Evolutionary conservation across 768 basidiomycete genomes (phyloP).

Genomic region (Russula earlei): DNA sequence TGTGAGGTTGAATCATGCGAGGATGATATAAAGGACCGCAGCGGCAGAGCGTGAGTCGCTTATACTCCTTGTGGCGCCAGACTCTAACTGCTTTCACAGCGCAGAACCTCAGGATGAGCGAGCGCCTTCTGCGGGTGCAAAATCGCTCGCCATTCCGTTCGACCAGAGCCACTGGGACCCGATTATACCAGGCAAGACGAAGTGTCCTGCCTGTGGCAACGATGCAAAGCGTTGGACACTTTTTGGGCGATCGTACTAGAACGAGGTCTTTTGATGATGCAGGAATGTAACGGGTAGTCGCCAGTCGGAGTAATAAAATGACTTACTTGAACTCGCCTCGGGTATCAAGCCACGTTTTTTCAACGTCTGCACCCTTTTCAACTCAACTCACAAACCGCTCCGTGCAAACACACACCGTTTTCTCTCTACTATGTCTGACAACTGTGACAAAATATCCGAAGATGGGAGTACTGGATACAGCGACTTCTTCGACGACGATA

Average conservation of each 20-base stretch:
- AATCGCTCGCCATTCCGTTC: conserved; percentile 93
- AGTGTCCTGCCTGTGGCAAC: conserved; percentile 80
- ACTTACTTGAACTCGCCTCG: too few species aligned
- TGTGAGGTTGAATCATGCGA: conserved; percentile 90
- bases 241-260: conserved; percentile 82
- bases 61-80: conserved; percentile 12
- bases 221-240: conserved; percentile 94
- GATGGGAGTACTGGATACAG: conserved; percentile 5
- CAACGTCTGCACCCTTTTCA: too few species aligned
- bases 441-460: background rate
- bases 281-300: too few species aligned
- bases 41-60: conserved; percentile 61
- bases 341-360: too few species aligned
- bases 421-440: conserved; percentile 1
- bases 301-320: too few species aligned
- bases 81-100: conserved; percentile 30
- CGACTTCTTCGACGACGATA: conserved; percentile 10
- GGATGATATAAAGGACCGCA: conserved; percentile 96
- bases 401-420: too few species aligned
- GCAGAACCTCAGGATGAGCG: conserved; percentile 87
- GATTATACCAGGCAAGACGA: conserved; percentile 77
- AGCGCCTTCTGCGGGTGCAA: conserved; percentile 95
- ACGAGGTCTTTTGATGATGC: background rate
- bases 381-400: too few species aligned
- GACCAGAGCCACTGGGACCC: conserved; percentile 76